Conservation (phyloP, 208 protist species). For the Crithidia mellificae region DNA sequence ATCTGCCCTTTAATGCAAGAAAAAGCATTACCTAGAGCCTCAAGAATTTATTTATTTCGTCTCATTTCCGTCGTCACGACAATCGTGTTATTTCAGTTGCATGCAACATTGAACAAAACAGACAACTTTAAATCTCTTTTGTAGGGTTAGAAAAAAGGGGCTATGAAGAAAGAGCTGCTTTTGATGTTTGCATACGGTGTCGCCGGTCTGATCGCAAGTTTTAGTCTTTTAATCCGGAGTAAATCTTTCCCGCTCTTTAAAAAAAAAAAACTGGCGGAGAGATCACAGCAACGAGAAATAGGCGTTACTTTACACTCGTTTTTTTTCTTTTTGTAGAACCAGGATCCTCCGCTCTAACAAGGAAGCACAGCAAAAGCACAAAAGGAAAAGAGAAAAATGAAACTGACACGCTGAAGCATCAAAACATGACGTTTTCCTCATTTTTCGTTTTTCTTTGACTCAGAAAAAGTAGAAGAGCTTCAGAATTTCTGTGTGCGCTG, state of each 20-base stretch:
- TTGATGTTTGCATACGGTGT: not conserved
- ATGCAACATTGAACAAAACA: not conserved
- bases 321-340: too few species aligned
- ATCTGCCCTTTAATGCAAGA: too few species aligned
- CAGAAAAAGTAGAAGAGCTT: too few species aligned
- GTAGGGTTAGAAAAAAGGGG: too few species aligned
- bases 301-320: not conserved
- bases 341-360: not conserved
- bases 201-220: too few species aligned
- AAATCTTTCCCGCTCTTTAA: too few species aligned
- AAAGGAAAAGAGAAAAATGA: not conserved
- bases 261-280: not conserved
- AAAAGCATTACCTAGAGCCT: not conserved
- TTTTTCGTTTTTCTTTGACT: too few species aligned
- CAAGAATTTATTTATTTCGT: not conserved
- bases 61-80: not conserved
- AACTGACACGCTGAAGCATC: not conserved
- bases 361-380: not conserved
- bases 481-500: too few species aligned
- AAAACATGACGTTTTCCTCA: not conserved
- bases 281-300: not conserved
- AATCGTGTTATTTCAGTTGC: not conserved
- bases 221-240: too few species aligned
- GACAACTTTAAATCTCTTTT: not conserved
- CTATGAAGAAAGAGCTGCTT: not conserved